Conservation (phyloP, 1,284 basidiomycete species). For the Cryptococcus sp. region DNA sequence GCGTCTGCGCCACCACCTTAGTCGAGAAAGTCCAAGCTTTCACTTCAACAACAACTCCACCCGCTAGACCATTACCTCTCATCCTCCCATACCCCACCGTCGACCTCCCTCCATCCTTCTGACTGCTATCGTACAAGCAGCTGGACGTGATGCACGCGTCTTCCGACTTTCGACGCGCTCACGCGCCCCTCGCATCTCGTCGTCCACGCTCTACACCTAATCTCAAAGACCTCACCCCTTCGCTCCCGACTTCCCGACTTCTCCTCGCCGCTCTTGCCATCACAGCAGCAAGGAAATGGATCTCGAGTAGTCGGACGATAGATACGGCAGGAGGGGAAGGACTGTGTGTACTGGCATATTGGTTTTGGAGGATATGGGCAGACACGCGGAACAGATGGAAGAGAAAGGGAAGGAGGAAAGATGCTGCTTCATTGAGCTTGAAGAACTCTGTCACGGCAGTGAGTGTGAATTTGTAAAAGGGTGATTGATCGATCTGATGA, state of each 20-base stretch:
- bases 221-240: background rate
- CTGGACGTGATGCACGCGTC: too few species aligned
- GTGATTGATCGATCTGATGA: too few species aligned
- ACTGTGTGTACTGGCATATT: background rate
- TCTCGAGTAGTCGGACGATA: background rate
- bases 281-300: conserved; percentile 1
- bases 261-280: conserved; percentile 2
- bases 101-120: too few species aligned
- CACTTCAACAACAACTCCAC: too few species aligned
- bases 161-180: background rate
- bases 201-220: background rate
- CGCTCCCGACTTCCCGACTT: background rate
- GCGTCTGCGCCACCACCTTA: too few species aligned
- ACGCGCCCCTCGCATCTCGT: background rate
- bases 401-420: conserved; percentile 1
- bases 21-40: too few species aligned
- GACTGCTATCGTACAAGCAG: too few species aligned
- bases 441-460: background rate
- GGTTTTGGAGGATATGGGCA: conserved; percentile 3
- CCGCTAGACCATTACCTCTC: too few species aligned
- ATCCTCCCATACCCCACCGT: too few species aligned
- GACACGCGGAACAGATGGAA: conserved; percentile 4
- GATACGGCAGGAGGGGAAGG: conserved; percentile 4
- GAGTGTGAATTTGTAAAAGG: too few species aligned
- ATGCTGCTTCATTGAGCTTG: background rate